A percentile compares a stretch with the other conserved stretches of the same genome.
Conservation (phyloP, 768 basidiomycete genomes). For the Phylloporus sp. region DNA sequence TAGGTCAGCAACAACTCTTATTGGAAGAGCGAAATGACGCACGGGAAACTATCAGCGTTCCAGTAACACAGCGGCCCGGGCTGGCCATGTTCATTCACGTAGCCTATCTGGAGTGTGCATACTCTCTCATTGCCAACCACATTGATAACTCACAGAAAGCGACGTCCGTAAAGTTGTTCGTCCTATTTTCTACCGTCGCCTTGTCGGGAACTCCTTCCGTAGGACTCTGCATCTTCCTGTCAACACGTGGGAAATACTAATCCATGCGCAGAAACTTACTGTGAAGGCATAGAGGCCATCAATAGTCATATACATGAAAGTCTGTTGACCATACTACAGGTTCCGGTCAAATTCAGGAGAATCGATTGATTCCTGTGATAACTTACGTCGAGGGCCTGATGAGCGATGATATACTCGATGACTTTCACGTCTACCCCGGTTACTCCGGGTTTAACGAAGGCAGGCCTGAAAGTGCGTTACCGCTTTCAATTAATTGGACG, state of each 20-base stretch:
- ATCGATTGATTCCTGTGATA: background rate
- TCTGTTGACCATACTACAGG: background rate
- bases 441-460: background rate
- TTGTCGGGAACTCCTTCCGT: fast-evolving
- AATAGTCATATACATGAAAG: no score
- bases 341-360: no score
- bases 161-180: background rate
- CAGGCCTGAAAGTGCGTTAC: background rate
- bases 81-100: background rate
- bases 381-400: background rate
- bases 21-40: background rate
- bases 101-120: background rate
- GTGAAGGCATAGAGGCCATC: no score
- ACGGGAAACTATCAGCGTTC: background rate
- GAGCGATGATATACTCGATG: background rate
- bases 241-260: background rate
- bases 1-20: background rate
- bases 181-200: background rate
- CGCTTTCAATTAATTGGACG: background rate
- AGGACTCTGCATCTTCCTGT: background rate
- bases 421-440: no score
- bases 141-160: background rate
- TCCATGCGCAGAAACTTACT: background rate
- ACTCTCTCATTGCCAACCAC: background rate
- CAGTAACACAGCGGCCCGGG: background rate